phyloP scores from a whole-genome alignment of 2,329 filamentous ascomycete genomes.

The Penicillium capsulatum region DNA sequence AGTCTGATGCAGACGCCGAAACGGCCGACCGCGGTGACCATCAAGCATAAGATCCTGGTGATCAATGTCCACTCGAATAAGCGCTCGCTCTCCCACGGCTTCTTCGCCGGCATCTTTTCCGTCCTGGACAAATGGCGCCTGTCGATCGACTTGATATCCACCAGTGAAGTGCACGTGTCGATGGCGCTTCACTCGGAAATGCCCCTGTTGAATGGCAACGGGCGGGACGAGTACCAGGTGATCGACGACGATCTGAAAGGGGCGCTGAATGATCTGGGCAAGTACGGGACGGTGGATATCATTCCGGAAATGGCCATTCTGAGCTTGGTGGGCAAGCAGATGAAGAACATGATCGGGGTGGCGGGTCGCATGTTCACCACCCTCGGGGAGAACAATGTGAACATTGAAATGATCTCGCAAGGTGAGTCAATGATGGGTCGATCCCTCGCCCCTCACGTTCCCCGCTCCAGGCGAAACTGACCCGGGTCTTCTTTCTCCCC shows the following conservation, averaged over 20 bases:
- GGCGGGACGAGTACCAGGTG: conserved; percentile 50
- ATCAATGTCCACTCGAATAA: conserved; percentile 99
- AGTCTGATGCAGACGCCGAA: conserved; percentile 58
- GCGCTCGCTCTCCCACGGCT: conserved; percentile 90
- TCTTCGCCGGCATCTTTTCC: conserved; percentile 89
- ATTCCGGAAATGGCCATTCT: conserved; percentile 92
- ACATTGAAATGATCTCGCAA: conserved; percentile 99
- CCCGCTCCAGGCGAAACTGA: conserved; percentile 5
- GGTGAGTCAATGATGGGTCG: conserved; percentile 53
- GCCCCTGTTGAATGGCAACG: conserved; percentile 49
- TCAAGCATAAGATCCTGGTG: conserved; percentile 94
- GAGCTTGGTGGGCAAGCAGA: conserved; percentile 86
- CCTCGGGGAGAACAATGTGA: conserved; percentile 86
- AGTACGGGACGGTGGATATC: conserved; percentile 86
- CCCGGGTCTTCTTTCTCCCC: conserved; percentile 13
- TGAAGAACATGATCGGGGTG: conserved; percentile 97
- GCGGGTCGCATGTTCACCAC: conserved; percentile 93
- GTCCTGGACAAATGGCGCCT: conserved; percentile 83
- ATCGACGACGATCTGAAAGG: conserved; percentile 60
- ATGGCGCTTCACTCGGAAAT: conserved; percentile 86
- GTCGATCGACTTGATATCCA: conserved; percentile 94
- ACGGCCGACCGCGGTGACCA: conserved; percentile 84
- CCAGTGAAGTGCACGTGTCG: conserved; percentile 92
- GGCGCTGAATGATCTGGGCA: conserved; percentile 67
- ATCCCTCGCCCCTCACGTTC: conserved; percentile 9